Conservation (phyloP, 139 green algal species). For the Tetraselmis chui region DNA sequence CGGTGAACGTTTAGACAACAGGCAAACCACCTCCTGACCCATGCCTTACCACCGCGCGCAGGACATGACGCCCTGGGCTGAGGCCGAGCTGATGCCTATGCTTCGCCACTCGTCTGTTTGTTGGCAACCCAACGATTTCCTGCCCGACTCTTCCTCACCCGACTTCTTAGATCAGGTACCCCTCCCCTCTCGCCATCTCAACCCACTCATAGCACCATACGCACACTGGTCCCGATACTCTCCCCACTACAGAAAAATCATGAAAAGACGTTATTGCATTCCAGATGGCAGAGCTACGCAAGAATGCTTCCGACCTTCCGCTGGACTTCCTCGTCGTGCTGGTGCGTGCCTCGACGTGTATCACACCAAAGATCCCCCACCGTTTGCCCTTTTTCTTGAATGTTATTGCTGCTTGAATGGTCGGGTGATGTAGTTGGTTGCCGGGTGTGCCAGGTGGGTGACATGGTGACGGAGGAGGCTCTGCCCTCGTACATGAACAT, state of each 20-base stretch:
- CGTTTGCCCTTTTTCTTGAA: too few species aligned
- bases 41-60: neutral
- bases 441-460: constrained; percentile 38
- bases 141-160: constrained; percentile 31
- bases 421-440: too few species aligned
- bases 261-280: too few species aligned
- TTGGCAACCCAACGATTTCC: constrained; percentile 53
- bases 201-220: too few species aligned
- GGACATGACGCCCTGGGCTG: constrained; percentile 5
- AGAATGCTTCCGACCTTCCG: constrained; percentile 29
- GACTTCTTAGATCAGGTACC: constrained; percentile 37
- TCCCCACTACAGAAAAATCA: too few species aligned
- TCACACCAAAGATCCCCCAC: too few species aligned
- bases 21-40: too few species aligned
- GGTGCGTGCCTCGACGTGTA: constrained; percentile 1
- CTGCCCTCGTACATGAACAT: constrained; percentile 63
- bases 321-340: constrained; percentile 43
- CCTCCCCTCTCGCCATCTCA: too few species aligned
- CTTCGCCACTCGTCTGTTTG: neutral
- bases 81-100: neutral
- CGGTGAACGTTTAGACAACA: too few species aligned
- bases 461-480: constrained; percentile 61
- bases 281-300: constrained; percentile 24
- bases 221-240: too few species aligned
- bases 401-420: too few species aligned